Evolutionary conservation across 2,329 filamentous ascomycete species (phyloP), one percentile per base, ranked within the genome.

Genomic region (Penicillium hordei): DNA sequence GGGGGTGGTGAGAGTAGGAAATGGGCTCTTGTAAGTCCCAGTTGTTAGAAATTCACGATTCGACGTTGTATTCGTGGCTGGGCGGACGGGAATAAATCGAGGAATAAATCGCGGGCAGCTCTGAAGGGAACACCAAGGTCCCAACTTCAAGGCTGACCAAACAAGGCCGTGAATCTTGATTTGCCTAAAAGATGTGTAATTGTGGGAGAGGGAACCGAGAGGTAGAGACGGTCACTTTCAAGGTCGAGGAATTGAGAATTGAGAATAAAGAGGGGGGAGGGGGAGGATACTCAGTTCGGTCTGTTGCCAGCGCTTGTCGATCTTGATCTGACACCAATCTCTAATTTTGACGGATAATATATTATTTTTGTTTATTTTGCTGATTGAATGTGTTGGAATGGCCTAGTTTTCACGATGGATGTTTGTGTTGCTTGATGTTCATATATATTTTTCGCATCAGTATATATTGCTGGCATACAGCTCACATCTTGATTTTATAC

Each of bases 91-190:
- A 46, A 52, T 58, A 34, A 33, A 60, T 63, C 55, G 61, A 62
- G 58, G 57, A 60, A 60, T 63, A 58, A 59, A 54, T 61, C 59
- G 63, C 59, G 59, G 55, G 59, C 61, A 66, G 65, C 63, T 68
- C 54, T 57, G 64, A 65, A 67, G 58, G 59, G 63, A 66, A 68
- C 64, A 57, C 59, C 55, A 60, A 53, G 60, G 65, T 62, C 66
- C 69, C 69, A 67, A 54, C 52, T 66, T 68, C 61, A 64, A 59
- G 64, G 65, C 65, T 60, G 64, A 61, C 52, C 66, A 59, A 59
- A 64, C 17, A 43, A 23, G 43, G 25, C 49, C 43, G 62, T 39
- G 53, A 62, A 63, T 64, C 43, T 52, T 60, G 60, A 53, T 44
- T 34, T 48, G 5, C 3, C 9, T 34, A 8, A 8, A 12, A 4